phyloP scores from a whole-genome alignment of 176 grass and related monocot species.

The Typha latifolia region DNA sequence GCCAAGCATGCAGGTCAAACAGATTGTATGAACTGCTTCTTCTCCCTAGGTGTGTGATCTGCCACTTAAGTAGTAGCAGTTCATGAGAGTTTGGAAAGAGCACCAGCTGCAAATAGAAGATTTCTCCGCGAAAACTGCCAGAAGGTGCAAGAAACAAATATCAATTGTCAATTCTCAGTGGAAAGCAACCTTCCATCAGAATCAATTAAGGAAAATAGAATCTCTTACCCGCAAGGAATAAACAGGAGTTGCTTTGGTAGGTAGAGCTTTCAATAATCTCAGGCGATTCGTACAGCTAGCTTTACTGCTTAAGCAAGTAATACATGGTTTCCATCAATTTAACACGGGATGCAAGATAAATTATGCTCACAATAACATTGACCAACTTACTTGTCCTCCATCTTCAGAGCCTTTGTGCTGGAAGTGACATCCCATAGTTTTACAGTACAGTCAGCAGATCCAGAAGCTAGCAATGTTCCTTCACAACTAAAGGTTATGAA shows the following conservation, averaged over 20 bases:
- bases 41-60: too few relatives aligned
- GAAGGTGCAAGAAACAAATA: neutral
- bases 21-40: too few relatives aligned
- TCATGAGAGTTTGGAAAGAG: conserved; percentile 38
- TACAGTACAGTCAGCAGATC: conserved; percentile 82
- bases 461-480: conserved; percentile 90
- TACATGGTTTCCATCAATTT: conserved; percentile 6
- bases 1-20: too few relatives aligned
- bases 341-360: neutral
- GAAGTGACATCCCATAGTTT: conserved; percentile 91
- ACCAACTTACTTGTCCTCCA: conserved; percentile 52
- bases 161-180: neutral
- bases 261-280: conserved; percentile 72
- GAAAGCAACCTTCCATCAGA: neutral
- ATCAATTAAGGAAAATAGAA: conserved; percentile 3
- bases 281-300: conserved; percentile 43
- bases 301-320: conserved; percentile 41
- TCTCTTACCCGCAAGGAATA: conserved; percentile 62
- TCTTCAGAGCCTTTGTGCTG: conserved; percentile 70
- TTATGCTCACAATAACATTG: neutral
- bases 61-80: neutral
- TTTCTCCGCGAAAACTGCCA: conserved; percentile 89
- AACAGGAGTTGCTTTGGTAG: conserved; percentile 87
- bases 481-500: conserved; percentile 49
- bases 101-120: conserved; percentile 82